Percentiles rank a stretch among this genome's conserved stretches.
These are phyloP conservation scores for Pseudopediastrum boryanum DNA, from an alignment of 139 green algal species.

Conservation along the genomic window DNA sequence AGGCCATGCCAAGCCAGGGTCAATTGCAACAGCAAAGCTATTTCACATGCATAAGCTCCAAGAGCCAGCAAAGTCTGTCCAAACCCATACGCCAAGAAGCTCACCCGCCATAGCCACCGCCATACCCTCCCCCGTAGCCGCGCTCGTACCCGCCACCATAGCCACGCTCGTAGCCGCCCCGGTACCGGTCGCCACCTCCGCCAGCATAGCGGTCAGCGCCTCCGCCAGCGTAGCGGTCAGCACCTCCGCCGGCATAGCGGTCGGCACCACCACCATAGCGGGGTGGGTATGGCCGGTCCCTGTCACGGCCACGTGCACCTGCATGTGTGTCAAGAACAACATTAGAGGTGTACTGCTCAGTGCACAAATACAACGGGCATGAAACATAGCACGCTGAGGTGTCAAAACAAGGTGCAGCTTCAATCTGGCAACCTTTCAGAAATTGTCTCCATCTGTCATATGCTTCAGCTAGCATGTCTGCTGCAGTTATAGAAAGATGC, in stretches of 20 bases:
- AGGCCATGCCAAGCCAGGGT: too few relatives aligned
- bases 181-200: constrained; percentile 1
- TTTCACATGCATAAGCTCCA: too few relatives aligned
- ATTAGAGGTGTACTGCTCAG: background rate
- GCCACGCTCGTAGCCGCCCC: background rate
- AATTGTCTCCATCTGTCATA: too few relatives aligned
- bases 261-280: background rate
- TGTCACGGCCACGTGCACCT: background rate
- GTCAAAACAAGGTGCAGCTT: background rate
- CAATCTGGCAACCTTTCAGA: background rate
- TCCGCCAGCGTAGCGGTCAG: constrained; percentile 4
- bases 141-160: constrained; percentile 3
- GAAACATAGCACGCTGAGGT: background rate
- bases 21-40: too few relatives aligned
- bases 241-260: constrained; percentile 17
- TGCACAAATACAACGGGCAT: background rate
- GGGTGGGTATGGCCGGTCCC: background rate
- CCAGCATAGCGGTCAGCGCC: background rate
- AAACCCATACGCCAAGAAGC: too few relatives aligned
- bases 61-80: too few relatives aligned
- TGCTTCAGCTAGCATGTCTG: too few relatives aligned
- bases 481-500: too few relatives aligned
- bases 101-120: background rate
- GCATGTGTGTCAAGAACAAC: background rate
- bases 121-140: background rate